These are phyloP conservation scores for Phalaenopsis equestris DNA, from an alignment of 106 monocot genomes.

Conservation along the genomic window DNA sequence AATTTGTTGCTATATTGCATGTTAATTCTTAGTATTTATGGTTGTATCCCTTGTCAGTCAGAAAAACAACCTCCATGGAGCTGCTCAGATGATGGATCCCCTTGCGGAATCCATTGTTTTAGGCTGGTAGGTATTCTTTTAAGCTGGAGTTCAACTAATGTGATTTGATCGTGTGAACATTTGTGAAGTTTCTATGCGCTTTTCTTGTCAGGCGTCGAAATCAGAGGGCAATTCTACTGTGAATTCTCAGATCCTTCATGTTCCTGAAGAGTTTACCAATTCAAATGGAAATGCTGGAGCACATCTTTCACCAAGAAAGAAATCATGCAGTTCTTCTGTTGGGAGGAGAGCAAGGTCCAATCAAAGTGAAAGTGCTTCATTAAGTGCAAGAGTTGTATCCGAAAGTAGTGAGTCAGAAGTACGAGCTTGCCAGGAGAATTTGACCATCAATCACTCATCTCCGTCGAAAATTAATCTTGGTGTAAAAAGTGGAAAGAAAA, in stretches of 20 bases:
- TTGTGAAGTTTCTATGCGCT: background rate
- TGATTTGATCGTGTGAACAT: background rate
- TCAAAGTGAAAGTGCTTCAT: constrained; percentile 81
- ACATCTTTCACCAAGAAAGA: constrained; percentile 33
- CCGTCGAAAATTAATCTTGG: constrained; percentile 31
- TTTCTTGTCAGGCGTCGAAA: constrained; percentile 35
- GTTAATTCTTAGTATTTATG: background rate
- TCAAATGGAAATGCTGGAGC: constrained; percentile 36
- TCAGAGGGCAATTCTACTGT: constrained; percentile 31
- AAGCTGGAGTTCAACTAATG: background rate
- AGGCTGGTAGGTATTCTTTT: constrained; percentile 38
- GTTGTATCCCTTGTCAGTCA: constrained; percentile 41
- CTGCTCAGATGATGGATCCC: constrained; percentile 53
- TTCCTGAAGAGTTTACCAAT: constrained; percentile 31
- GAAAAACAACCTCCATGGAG: constrained; percentile 79
- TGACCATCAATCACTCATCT: constrained; percentile 23
- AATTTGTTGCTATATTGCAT: background rate
- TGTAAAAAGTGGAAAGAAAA: constrained; percentile 51
- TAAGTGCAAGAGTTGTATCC: constrained; percentile 62
- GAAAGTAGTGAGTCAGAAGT: constrained; percentile 93
- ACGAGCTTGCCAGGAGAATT: constrained; percentile 21
- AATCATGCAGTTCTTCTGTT: constrained; percentile 20
- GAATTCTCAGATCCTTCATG: constrained; percentile 25
- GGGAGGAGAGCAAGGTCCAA: constrained; percentile 41
- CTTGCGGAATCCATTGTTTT: constrained; percentile 74